A percentile compares a stretch with the other conserved stretches of the same genome.
Conservation (phyloP, 2,329 filamentous ascomycete species). For the Penicillium italicum region DNA sequence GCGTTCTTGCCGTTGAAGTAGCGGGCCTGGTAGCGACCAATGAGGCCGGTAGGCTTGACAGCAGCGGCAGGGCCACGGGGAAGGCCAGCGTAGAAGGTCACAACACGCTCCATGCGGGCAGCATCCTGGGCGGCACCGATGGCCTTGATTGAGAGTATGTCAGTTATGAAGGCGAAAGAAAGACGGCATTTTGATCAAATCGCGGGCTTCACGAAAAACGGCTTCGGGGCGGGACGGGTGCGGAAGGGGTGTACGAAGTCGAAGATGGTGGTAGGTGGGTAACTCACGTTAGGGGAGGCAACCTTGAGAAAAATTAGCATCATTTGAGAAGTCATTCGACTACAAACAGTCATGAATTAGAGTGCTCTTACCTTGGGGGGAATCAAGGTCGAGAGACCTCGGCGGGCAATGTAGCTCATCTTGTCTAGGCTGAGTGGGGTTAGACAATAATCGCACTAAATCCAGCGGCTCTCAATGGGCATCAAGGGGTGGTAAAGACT, state of each 20-base stretch:
- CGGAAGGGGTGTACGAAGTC: conserved; percentile 11
- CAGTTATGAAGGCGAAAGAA: conserved; percentile 26
- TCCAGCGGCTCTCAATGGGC: not conserved
- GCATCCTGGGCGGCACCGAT: conserved; percentile 95
- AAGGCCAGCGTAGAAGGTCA: conserved; percentile 98
- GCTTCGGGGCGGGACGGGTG: conserved; percentile 23
- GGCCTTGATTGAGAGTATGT: conserved; percentile 62
- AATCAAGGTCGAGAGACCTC: conserved; percentile 96
- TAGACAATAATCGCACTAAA: conserved; percentile 24
- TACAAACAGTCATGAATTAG: conserved; percentile 10
- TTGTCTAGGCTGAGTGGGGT: conserved; percentile 46
- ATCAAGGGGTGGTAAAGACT: not conserved
- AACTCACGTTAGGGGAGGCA: conserved; percentile 41
- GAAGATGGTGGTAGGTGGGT: conserved; percentile 3
- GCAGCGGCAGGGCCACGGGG: conserved; percentile 87
- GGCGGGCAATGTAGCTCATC: conserved; percentile 90
- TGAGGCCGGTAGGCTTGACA: conserved; percentile 72
- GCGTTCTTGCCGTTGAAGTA: conserved; percentile 91
- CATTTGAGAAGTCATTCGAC: conserved; percentile 12
- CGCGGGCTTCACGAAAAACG: conserved; percentile 21
- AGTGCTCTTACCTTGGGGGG: conserved; percentile 79
- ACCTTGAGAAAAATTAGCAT: conserved; percentile 43
- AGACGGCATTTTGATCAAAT: conserved; percentile 9
- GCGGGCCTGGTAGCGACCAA: conserved; percentile 77
- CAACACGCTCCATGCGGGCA: conserved; percentile 94